Percentiles rank a stretch among this genome's conserved stretches.
These are phyloP conservation scores for Aspergillus fijiensis DNA, from an alignment of 2,329 filamentous ascomycete genomes.

Conservation along the genomic window DNA sequence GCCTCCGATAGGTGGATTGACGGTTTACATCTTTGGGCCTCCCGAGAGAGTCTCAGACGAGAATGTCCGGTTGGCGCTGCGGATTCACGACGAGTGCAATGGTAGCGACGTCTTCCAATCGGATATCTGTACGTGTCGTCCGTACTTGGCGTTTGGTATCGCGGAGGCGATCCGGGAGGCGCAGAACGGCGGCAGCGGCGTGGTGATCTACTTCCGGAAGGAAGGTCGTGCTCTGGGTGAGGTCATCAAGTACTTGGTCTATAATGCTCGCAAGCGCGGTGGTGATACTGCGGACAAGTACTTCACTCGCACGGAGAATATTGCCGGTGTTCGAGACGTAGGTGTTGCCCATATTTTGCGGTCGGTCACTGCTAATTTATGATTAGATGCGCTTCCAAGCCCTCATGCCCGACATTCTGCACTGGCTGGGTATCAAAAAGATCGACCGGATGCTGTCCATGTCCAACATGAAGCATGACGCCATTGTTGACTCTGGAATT, in stretches of 20 bases:
- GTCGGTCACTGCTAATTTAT: conserved; percentile 11
- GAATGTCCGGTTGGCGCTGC: conserved; percentile 73
- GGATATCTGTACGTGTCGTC: conserved; percentile 90
- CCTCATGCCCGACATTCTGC: conserved; percentile 94
- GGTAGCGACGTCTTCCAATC: conserved; percentile 97
- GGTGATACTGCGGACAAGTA: conserved; percentile 56
- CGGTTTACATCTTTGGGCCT: conserved; percentile 96
- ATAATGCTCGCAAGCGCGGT: conserved; percentile 49
- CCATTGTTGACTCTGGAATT: conserved; percentile 52
- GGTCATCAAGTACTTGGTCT: conserved; percentile 83
- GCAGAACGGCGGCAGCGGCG: conserved; percentile 86
- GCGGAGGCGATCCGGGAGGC: conserved; percentile 97
- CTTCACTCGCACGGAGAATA: conserved; percentile 96
- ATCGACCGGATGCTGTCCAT: conserved; percentile 98
- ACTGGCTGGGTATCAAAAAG: conserved; percentile 98
- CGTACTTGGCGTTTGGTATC: conserved; percentile 94
- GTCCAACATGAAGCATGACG: conserved; percentile 70
- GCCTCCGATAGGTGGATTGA: conserved; percentile 91
- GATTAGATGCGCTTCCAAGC: conserved; percentile 91
- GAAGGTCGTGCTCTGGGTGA: conserved; percentile 93
- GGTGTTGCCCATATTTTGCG: background rate
- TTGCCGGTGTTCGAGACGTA: conserved; percentile 82
- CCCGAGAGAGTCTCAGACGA: conserved; percentile 91
- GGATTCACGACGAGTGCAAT: conserved; percentile 88
- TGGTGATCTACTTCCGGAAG: conserved; percentile 98